Evolutionary conservation across 805 yeast genomes (phyloP), one percentile per base, ranked within the genome.

Genomic region (Candida sanyiensis): DNA sequence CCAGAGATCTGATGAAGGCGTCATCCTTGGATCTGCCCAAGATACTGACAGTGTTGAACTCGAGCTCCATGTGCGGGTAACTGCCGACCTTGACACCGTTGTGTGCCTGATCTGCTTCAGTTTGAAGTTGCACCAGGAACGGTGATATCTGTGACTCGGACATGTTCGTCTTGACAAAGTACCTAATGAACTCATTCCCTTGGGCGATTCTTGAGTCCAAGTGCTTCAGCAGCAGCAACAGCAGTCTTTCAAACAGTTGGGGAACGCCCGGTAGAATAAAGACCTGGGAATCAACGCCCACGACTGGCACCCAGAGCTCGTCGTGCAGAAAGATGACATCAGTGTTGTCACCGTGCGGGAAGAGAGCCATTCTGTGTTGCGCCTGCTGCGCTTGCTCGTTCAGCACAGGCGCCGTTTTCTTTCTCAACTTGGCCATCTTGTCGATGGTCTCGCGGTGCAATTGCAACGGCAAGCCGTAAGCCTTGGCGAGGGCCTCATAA

Each of bases 191-290:
- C 22, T 52, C 44, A 28, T 48, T 53, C 6, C 43, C 39, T 7
- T 9, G 8, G 6, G 23, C 29, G 7, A 36, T 59, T 1, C 62
- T 55, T 1, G 65, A 55, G 13, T 70, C 61, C 40, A 74, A 62
- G 10, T 69, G 55, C 5, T 54, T 49, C 42, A 67, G 40, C 66
- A 59, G 54, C 69, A 58, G 2, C 68, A 71, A 56, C 11, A 85
- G 53, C 44, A 87, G 62, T 33, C 59, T 60, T 40, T 70, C 72
- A 58, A 84, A 88, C 22, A 87, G 62, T 45, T 74, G 77, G 0
- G 96, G 95, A 8, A 88, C 80, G 0, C 96, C 96, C 0, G 96
- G 96, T 32, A 87, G 66, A 11, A 88, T 73, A 51, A 75, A 80
- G 1, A 86, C 77, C 48, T 77, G 75, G 25, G 72, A 52, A 34